Conservation (phyloP, 2,329 filamentous ascomycete species). For the Cercospora sp. region DNA sequence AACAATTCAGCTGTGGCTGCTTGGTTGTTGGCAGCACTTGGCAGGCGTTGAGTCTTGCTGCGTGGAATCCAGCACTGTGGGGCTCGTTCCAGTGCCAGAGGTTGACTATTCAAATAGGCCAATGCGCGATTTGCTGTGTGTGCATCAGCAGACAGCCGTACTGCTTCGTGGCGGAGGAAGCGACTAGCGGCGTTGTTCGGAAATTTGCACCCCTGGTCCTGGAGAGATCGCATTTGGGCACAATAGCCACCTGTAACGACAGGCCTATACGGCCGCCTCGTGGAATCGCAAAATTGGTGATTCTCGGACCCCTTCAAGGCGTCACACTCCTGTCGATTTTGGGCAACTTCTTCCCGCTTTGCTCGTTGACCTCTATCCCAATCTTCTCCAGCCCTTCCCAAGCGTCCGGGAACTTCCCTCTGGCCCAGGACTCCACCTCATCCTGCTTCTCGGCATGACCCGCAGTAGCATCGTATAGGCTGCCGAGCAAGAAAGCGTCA, state of each 20-base stretch:
- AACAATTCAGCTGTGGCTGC: background rate
- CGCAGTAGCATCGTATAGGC: constrained; percentile 73
- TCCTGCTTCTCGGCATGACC: constrained; percentile 57
- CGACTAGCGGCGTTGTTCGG: background rate
- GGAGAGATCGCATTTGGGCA: background rate
- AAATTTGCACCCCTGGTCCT: background rate
- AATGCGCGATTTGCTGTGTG: background rate
- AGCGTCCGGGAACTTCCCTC: constrained; percentile 62
- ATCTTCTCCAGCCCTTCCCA: constrained; percentile 67
- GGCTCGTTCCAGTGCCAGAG: background rate
- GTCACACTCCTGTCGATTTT: constrained; percentile 32
- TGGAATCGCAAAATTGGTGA: background rate
- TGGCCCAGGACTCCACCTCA: constrained; percentile 73
- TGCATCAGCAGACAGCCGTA: background rate
- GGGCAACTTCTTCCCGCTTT: constrained; percentile 20
- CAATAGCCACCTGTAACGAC: background rate
- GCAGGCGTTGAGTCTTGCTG: background rate
- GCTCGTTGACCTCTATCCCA: constrained; percentile 38
- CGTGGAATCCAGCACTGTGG: background rate
- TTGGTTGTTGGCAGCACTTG: background rate
- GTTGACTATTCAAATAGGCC: background rate
- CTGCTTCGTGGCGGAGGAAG: background rate
- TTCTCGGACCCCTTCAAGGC: constrained; percentile 16
- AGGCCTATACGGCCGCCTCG: background rate
- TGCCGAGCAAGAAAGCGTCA: constrained; percentile 73